Percentiles rank a stretch among this genome's conserved stretches.
Conservation (phyloP, 169 alveolate species). For the Cryptosporidium parvum region DNA sequence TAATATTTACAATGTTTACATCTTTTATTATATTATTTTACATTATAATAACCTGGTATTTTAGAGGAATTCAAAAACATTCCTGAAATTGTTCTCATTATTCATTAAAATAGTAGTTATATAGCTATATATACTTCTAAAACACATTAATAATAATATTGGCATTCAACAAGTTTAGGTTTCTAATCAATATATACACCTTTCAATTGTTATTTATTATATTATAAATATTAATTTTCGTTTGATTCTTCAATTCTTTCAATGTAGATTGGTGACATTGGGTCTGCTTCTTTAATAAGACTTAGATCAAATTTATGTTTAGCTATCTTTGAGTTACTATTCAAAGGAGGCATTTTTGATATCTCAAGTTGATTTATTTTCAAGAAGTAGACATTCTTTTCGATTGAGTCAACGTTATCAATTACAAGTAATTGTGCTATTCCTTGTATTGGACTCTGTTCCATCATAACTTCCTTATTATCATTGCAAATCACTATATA, state of each 20-base stretch:
- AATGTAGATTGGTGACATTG: conserved; percentile 23
- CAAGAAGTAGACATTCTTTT: conserved; percentile 31
- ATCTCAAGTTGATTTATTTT: conserved; percentile 17
- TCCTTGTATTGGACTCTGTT: conserved; percentile 47
- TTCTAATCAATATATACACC: not conserved
- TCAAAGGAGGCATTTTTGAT: conserved; percentile 43
- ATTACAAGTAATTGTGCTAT: conserved; percentile 22
- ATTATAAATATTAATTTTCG: not conserved
- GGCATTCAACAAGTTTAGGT: not conserved
- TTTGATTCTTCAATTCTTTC: not conserved
- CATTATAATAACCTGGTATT: conserved; percentile 46
- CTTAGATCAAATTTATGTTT: conserved; percentile 6
- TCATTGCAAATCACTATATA: conserved; percentile 19
- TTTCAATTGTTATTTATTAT: not conserved
- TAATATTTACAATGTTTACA: conserved; percentile 21
- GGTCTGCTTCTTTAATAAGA: conserved; percentile 22
- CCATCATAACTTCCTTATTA: not conserved
- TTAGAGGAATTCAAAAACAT: conserved; percentile 48
- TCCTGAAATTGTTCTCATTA: not conserved
- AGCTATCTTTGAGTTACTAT: not conserved
- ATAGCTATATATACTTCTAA: not conserved
- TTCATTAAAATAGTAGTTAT: not conserved
- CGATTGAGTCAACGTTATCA: not conserved
- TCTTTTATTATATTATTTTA: conserved; percentile 32
- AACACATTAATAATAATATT: not conserved